Evolutionary conservation across 345 rosid genomes (phyloP).

Genomic region (Angophora floribunda): DNA sequence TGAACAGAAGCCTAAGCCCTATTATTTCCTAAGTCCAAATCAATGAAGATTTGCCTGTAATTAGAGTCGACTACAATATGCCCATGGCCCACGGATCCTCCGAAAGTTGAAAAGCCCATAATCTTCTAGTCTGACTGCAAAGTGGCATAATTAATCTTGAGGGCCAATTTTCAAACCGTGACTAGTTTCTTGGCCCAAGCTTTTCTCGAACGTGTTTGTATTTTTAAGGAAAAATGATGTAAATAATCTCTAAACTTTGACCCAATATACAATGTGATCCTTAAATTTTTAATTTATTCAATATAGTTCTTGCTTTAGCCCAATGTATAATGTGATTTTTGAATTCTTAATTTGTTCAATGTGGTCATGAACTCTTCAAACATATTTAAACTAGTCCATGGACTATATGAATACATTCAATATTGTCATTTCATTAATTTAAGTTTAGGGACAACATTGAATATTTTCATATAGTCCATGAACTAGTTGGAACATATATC

Average conservation of each 20-base stretch:
- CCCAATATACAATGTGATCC: fast-evolving
- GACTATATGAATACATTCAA: too few species aligned
- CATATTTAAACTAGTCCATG: background rate
- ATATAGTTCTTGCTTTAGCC: too few species aligned
- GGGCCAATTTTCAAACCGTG: background rate
- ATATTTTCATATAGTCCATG: too few species aligned
- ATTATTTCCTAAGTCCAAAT: background rate
- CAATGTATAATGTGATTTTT: fast-evolving
- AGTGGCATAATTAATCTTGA: background rate
- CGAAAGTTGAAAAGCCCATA: background rate
- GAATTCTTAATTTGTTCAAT: too few species aligned
- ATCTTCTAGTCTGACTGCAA: background rate
- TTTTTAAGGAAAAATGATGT: fast-evolving
- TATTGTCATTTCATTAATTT: too few species aligned
- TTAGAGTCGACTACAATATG: background rate
- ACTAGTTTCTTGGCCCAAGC: background rate
- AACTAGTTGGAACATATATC: too few species aligned
- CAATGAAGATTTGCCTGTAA: too few species aligned
- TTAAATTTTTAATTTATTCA: too few species aligned
- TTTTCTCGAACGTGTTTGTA: fast-evolving
- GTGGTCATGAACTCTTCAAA: too few species aligned
- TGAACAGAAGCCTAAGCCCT: background rate
- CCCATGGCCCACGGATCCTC: background rate
- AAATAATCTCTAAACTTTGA: too few species aligned
- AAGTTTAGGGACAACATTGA: too few species aligned